Base-by-base conservation (phyloP, 371 early-diverging fungal genomes). In the Rhizopus delemar region DNA sequence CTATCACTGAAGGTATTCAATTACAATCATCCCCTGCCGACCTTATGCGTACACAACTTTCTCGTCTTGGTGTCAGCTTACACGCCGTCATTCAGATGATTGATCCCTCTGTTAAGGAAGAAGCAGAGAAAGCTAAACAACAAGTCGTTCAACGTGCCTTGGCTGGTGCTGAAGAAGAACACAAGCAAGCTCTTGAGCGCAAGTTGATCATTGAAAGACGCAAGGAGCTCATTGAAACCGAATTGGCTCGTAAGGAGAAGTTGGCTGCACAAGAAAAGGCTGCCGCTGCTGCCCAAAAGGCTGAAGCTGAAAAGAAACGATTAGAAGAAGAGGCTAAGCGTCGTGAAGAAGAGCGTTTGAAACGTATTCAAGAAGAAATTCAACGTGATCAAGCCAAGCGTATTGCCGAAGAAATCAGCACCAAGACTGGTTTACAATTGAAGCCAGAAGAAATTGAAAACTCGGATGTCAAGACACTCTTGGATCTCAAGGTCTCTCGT, bases 1-100 rank as follows among this genome's bases (percentile, higher is more conserved):
- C 88, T 9, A 81, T 89, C 54, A 86, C 91, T 48, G 91, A 88
- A 57, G 93, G 93, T 29, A 90, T 91, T 22, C 87, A 90, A 73
- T 85, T 95, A 35, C 94, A 94, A 79, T 81, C 92, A 11, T 82
- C 93, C 52, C 93, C 96, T 9, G 83, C 93, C 28, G 96, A 92
- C 53, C 81, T 90, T 52, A 90, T 93, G 90, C 90, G 92, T 68
- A 85, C 84, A 52, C 93, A 93, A 75, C 81, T 93, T 34, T 82
- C 90, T 56, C 85, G 83, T 58, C 82, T 92, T 46, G 89, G 89
- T 60, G 82, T 80, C 57, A 84, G 93, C 63, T 80, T 97, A 55
- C 80, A 92, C 66, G 89, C 90, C 57, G 93, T 92, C 41, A 87
- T 92, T 62, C 85, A 84, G 49, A 86, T 93, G 71, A 89, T 96